Base-by-base conservation (phyloP, 1,284 basidiomycete species). In the Amylostereum chailletii region DNA sequence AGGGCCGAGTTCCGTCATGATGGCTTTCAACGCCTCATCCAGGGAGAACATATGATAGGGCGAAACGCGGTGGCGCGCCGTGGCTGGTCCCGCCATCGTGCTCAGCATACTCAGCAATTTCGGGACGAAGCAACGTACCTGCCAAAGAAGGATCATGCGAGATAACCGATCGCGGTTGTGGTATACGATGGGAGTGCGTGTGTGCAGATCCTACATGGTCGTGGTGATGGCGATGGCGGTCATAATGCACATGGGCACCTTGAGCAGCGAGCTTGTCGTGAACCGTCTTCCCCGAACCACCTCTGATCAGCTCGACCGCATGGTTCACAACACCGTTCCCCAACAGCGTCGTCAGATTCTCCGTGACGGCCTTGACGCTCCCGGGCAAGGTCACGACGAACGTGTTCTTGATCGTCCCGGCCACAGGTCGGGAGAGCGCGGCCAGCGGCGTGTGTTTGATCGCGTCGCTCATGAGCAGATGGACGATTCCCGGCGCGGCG, bases 351-450 rank as follows among this genome's bases (percentile, higher is more conserved):
- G 78, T 74, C 51, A 91, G 60, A 57, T 84, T 90, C 61, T 94
- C 90, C 52, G 73, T 80, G 30, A 92, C 90, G 1, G 89, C 91
- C 58, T 89, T 93, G 27, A 83, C 76, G 56, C 86, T 90, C 1
- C 91, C 91, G 0, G 92, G 92, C 6, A 94, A 78, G 0, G 87
- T 89, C 19, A 88, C 71, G 31, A 94, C 69, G 11, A 94, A 71
- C 0, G 83, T 83, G 34, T 76, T 75, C 31, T 67, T 68, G 51
- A 81, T 67, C 5, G 87, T 85, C 0, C 91, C 91, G 2, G 86
- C 89, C 10, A 92, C 71, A 1, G 88, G 87, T 7, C 91, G 79
- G 1, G 90, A 86, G 6, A 94, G 74, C 0, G 88, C 86, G 2
- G 88, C 91, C 33, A 92, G 68, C 1, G 87, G 83, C 0, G 91